Conservation (phyloP, 257 asterid species). For the Oldenlandia corymbosa region DNA sequence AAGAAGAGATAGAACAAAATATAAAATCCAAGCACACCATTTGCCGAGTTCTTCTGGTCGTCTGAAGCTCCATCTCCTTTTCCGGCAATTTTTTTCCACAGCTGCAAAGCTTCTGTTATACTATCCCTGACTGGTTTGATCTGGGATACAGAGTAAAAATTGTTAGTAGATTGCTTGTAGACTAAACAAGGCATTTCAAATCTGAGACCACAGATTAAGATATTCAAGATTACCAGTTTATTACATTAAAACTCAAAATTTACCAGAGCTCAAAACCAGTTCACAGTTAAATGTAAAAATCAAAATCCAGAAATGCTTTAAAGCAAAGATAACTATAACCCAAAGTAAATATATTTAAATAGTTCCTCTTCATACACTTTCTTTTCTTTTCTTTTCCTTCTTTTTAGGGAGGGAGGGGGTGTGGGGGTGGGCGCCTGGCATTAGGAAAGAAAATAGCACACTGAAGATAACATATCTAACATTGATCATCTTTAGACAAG, state of each 20-base stretch:
- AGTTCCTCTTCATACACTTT: background rate
- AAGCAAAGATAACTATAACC: background rate
- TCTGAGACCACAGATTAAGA: background rate
- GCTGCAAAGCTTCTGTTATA: conserved; percentile 89
- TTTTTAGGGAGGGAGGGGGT: too few species aligned
- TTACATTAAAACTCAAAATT: background rate
- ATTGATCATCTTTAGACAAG: conserved; percentile 9
- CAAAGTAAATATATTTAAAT: background rate
- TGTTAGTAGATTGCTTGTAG: conserved; percentile 10
- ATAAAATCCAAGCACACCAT: conserved; percentile 38
- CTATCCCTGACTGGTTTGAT: conserved; percentile 93
- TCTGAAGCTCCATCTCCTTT: conserved; percentile 74
- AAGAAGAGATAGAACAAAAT: conserved; percentile 1
- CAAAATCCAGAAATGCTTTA: background rate
- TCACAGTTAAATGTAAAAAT: background rate
- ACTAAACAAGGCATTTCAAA: background rate
- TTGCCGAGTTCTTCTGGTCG: conserved; percentile 56
- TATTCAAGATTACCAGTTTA: background rate
- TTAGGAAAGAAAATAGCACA: too few species aligned
- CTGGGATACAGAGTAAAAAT: conserved; percentile 29
- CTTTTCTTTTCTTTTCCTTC: too few species aligned
- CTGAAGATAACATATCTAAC: background rate
- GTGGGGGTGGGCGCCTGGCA: too few species aligned
- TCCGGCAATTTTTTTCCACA: conserved; percentile 90
- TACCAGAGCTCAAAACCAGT: background rate